A percentile compares a stretch with the other conserved stretches of the same genome.
Conservation (phyloP, 2,329 filamentous ascomycete genomes). For the Amphichorda felina region DNA sequence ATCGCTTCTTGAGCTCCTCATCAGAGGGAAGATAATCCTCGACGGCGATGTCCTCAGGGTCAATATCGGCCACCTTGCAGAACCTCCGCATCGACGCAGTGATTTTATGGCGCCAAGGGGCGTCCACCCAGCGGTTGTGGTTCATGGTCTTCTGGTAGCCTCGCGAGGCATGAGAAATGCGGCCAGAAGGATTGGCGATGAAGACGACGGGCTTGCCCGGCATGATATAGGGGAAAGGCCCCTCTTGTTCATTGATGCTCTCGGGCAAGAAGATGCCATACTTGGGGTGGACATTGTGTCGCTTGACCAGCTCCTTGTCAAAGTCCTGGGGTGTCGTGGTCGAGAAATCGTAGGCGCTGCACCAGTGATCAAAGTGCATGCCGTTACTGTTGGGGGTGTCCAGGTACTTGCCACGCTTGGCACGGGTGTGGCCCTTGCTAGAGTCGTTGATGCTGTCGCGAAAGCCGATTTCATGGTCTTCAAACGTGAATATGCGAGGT, state of each 20-base stretch:
- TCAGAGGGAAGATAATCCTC: slow-evolving; percentile 19
- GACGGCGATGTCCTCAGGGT: slow-evolving; percentile 18
- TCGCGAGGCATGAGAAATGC: slow-evolving; percentile 36
- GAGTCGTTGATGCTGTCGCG: slow-evolving; percentile 45
- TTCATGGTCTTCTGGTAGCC: slow-evolving; percentile 23
- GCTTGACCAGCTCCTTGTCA: slow-evolving; percentile 35
- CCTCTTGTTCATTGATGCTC: slow-evolving; percentile 32
- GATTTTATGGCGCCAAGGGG: slow-evolving; percentile 21
- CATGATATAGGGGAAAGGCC: slow-evolving; percentile 25
- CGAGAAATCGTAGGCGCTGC: slow-evolving; percentile 40
- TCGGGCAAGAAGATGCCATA: slow-evolving; percentile 38
- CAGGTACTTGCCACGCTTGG: slow-evolving; percentile 40
- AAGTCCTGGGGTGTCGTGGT: slow-evolving; percentile 35
- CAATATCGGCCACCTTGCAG: slow-evolving; percentile 21
- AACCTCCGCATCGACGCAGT: slow-evolving; percentile 21
- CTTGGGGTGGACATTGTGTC: slow-evolving; percentile 37
- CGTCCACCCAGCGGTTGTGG: slow-evolving; percentile 19
- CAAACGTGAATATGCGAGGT: slow-evolving; percentile 33
- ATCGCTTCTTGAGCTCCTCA: slow-evolving; percentile 19
- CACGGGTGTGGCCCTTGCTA: slow-evolving; percentile 37
- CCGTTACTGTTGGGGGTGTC: slow-evolving; percentile 40
- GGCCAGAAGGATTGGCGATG: slow-evolving; percentile 32
- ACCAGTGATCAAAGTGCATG: slow-evolving; percentile 41
- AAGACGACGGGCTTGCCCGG: slow-evolving; percentile 36
- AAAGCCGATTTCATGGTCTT: slow-evolving; percentile 45